Base-by-base conservation (phyloP, 495 filamentous ascomycete species). In the Astrocystis sublimbata region DNA sequence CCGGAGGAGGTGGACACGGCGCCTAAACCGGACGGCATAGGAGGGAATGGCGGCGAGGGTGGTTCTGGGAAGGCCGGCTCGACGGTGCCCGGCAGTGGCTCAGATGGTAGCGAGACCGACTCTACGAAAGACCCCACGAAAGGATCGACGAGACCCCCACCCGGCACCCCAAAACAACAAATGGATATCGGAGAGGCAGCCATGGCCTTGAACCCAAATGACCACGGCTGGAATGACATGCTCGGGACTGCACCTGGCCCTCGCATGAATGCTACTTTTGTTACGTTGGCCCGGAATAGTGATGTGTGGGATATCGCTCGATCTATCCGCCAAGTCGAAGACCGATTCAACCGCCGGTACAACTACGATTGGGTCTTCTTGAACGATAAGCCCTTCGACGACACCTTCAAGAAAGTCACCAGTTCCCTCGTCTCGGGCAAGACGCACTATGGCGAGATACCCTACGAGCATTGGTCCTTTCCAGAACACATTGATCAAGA, bases 341-440 rank as follows among this genome's bases (percentile, higher is more conserved):
- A 98, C 72, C 89, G 94, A 65, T 98, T 98, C 86, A 98, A 98
- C 76, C 85, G 86, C 65, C 88, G 92, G 52, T 98, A 89, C 75
- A 88, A 97, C 79, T 98, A 98, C 75, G 94, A 98, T 71, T 98
- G 94, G 94, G 96, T 98, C 28, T 98, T 98, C 79, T 75, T 98
- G 64, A 98, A 98, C 74, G 94, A 98, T 72, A 84, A 92, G 71
- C 89, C 91, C 1, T 98, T 98, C 68, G 90, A 96, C 67, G 88
- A 90, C 1, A 84, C 85, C 10, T 98, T 98, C 79, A 98, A 91
- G 76, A 92, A 90, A 69, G 83, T 98, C 58, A 98, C 94, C 15
- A 87, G 86, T 10, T 85, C 91, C 4, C 81, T 98, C 35, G 88
- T 92, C n/a, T 97, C 92, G 15, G 94, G 94, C 26, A 93, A 83